Percentiles rank a stretch among this genome's conserved stretches.
phyloP scores from a whole-genome alignment of 371 early-diverging fungal genomes.

The Fennellomyces sp. region DNA sequence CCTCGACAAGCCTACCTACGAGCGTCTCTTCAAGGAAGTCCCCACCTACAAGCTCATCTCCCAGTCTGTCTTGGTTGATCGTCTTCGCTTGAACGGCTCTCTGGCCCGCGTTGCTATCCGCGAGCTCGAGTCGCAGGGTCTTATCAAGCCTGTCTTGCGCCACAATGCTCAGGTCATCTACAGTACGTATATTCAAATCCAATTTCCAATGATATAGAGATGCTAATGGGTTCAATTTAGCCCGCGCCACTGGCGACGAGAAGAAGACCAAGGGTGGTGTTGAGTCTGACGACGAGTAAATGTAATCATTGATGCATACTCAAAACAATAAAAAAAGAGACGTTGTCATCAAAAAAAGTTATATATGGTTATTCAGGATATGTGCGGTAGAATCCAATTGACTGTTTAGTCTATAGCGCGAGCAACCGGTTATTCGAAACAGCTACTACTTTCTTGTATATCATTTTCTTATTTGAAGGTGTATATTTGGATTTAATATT shows the following conservation, averaged over 20 bases:
- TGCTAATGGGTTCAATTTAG: slow-evolving; percentile 5
- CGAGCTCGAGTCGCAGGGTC: slow-evolving; percentile 89
- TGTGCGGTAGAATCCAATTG: background rate
- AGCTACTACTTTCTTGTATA: background rate
- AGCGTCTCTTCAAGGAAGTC: slow-evolving; percentile 97
- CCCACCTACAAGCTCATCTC: slow-evolving; percentile 99
- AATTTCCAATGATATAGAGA: background rate
- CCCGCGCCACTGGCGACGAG: slow-evolving; percentile 83
- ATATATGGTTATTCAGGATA: background rate
- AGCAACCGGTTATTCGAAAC: background rate
- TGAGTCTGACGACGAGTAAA: slow-evolving; percentile 37
- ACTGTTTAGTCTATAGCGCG: background rate
- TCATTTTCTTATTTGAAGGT: background rate
- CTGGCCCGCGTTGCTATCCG: slow-evolving; percentile 94
- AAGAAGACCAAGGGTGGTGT: slow-evolving; percentile 45
- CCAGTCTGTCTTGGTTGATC: slow-evolving; percentile 96
- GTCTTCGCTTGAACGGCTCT: slow-evolving; percentile 97
- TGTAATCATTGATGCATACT: background rate
- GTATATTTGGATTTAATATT: slow-evolving; percentile 8
- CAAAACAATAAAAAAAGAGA: slow-evolving; percentile 5
- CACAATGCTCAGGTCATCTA: slow-evolving; percentile 96
- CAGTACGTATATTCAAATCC: slow-evolving; percentile 48
- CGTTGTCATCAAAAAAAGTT: slow-evolving; percentile 6
- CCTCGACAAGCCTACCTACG: slow-evolving; percentile 90
- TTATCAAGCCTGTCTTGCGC: slow-evolving; percentile 87